Evolutionary conservation across 1,139 yeast genomes (phyloP).

Genomic region (Pichia sp.): DNA sequence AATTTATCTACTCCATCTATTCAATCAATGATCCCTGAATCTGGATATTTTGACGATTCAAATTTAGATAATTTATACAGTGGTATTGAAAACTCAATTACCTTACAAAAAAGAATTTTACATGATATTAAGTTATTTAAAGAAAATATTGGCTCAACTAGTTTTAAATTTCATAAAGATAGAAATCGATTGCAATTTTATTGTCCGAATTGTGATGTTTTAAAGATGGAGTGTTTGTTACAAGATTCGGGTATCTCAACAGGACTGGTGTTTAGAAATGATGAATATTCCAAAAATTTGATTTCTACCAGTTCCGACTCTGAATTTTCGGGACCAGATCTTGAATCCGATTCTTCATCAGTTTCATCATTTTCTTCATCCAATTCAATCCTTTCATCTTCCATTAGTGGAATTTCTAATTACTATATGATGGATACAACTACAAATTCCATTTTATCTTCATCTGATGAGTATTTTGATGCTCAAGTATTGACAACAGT

Average conservation of each 20-base stretch:
- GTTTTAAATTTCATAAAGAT: constrained; percentile 9
- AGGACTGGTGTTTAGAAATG: constrained; percentile 31
- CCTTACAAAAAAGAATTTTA: constrained; percentile 27
- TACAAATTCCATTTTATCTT: constrained; percentile 5
- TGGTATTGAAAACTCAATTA: constrained; percentile 27
- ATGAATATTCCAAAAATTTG: neutral
- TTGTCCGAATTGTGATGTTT: constrained; percentile 52
- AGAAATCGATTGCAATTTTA: constrained; percentile 36
- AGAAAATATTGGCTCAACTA: constrained; percentile 40
- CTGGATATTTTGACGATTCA: constrained; percentile 40
- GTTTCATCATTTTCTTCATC: constrained; percentile 5
- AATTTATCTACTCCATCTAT: constrained; percentile 25
- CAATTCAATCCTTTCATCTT: neutral
- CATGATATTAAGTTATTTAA: constrained; percentile 35
- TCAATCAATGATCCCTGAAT: constrained; percentile 35
- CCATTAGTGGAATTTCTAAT: neutral
- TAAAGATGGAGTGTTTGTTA: constrained; percentile 44
- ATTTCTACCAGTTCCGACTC: neutral
- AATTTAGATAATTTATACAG: constrained; percentile 4
- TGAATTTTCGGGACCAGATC: constrained; percentile 6
- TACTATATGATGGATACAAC: neutral
- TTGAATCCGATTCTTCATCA: constrained; percentile 1
- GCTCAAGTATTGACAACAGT: neutral
- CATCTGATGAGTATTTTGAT: constrained; percentile 11
- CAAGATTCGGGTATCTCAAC: constrained; percentile 44